Conservation (phyloP, 2,329 filamentous ascomycete genomes). For the Cladophialophora yegresii region DNA sequence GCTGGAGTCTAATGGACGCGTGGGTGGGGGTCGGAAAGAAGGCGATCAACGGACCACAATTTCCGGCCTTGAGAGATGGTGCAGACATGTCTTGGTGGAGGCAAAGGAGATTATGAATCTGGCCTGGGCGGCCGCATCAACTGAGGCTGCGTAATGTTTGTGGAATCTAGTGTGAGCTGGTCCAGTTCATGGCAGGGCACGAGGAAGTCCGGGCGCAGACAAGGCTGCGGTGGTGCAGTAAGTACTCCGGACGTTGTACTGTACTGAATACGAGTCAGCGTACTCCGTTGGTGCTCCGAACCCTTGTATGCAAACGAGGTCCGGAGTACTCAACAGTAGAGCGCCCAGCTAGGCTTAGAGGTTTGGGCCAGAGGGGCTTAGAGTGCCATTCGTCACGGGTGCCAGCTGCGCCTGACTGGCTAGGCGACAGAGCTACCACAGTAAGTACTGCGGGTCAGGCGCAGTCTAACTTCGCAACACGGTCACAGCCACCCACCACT, state of each 20-base stretch:
- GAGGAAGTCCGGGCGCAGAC: conserved; percentile 5
- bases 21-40: conserved; percentile 1
- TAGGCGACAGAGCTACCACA: background rate
- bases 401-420: background rate
- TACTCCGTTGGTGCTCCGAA: too few relatives aligned
- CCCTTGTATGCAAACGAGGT: too few relatives aligned
- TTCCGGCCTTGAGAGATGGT: conserved; percentile 19
- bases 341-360: background rate
- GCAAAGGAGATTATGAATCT: conserved; percentile 4
- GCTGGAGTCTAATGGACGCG: conserved; percentile 1
- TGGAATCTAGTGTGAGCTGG: background rate
- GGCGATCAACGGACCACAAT: conserved; percentile 26
- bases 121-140: conserved; percentile 8
- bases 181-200: background rate
- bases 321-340: too few relatives aligned
- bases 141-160: background rate
- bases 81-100: conserved; percentile 25
- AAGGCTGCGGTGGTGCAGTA: conserved; percentile 7
- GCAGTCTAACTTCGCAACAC: conserved; percentile 2
- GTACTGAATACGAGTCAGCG: background rate
- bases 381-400: background rate
- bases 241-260: background rate
- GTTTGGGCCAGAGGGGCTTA: background rate
- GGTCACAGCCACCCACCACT: background rate
- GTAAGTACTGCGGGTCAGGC: background rate